Evolutionary conservation across 2,329 filamentous ascomycete species (phyloP).

Genomic region (Nakataea oryzae): DNA sequence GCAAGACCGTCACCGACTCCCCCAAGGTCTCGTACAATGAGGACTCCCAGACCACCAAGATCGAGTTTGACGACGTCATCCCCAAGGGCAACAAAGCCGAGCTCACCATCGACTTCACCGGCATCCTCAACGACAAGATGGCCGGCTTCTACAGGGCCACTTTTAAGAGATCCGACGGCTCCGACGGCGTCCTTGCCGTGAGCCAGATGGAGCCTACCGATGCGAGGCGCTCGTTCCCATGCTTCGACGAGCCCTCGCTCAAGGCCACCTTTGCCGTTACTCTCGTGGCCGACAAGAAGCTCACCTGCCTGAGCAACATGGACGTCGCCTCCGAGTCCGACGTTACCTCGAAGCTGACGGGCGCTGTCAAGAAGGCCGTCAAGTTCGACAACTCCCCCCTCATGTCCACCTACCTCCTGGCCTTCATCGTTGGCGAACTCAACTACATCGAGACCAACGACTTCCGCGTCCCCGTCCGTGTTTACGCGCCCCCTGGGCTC

Average conservation of each 20-base stretch:
- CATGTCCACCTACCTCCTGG: slow-evolving; percentile 94
- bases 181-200: slow-evolving; percentile 73
- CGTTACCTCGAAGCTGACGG: slow-evolving; percentile 51
- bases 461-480: slow-evolving; percentile 84
- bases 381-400: slow-evolving; percentile 85
- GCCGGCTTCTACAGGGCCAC: slow-evolving; percentile 84
- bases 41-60: slow-evolving; percentile 69
- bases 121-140: slow-evolving; percentile 80
- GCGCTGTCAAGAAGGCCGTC: slow-evolving; percentile 68
- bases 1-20: slow-evolving; percentile 41
- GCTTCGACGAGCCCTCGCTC: slow-evolving; percentile 90
- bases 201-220: slow-evolving; percentile 97
- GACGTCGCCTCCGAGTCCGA: slow-evolving; percentile 74
- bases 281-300: slow-evolving; percentile 76
- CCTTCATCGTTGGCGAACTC: slow-evolving; percentile 88
- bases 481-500: slow-evolving; percentile 86
- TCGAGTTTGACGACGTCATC: slow-evolving; percentile 66
- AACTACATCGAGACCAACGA: slow-evolving; percentile 87
- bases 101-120: slow-evolving; percentile 67
- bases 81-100: slow-evolving; percentile 67
- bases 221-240: slow-evolving; percentile 84
- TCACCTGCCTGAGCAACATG: slow-evolving; percentile 96
- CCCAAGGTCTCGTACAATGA: slow-evolving; percentile 65
- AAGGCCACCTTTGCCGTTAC: slow-evolving; percentile 92
- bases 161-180: slow-evolving; percentile 74